Conservation (phyloP, 2,329 filamentous ascomycete species). For the Aspergillus fischeri region DNA sequence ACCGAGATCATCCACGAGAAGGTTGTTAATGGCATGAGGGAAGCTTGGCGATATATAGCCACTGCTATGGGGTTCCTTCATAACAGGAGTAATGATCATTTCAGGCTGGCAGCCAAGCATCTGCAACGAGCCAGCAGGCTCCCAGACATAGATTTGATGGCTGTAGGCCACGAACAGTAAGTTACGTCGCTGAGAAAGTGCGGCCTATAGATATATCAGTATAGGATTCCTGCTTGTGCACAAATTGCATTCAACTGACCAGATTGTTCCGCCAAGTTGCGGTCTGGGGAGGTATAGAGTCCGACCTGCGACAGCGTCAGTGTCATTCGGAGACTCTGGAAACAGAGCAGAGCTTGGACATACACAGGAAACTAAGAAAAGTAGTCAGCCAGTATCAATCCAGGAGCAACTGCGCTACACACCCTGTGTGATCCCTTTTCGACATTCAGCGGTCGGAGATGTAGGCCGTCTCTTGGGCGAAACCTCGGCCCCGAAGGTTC, state of each 20-base stretch:
- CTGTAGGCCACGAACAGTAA: slow-evolving; percentile 43
- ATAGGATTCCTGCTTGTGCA: not conserved
- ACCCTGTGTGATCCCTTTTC: slow-evolving; percentile 33
- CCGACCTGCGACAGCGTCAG: slow-evolving; percentile 19
- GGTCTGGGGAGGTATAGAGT: slow-evolving; percentile 26
- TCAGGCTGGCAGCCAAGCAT: slow-evolving; percentile 34
- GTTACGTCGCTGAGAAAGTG: slow-evolving; percentile 45
- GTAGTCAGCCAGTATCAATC: slow-evolving; percentile 7
- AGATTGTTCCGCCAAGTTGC: slow-evolving; percentile 44
- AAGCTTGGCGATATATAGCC: slow-evolving; percentile 52
- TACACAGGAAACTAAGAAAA: slow-evolving; percentile 15
- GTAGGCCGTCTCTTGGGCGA: slow-evolving; percentile 22
- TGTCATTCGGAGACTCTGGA: not conserved
- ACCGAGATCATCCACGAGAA: slow-evolving; percentile 66
- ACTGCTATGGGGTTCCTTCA: slow-evolving; percentile 37
- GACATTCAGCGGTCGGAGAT: slow-evolving; percentile 27
- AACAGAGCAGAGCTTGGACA: not conserved
- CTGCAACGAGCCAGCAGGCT: slow-evolving; percentile 40
- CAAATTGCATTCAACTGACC: slow-evolving; percentile 21
- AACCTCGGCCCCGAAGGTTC: slow-evolving; percentile 2
- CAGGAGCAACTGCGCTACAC: slow-evolving; percentile 13
- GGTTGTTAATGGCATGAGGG: slow-evolving; percentile 64
- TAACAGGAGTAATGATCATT: slow-evolving; percentile 41
- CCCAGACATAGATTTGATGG: slow-evolving; percentile 42
- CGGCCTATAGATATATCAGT: slow-evolving; percentile 28